These are phyloP conservation scores for Gentiana dahurica DNA, from an alignment of 257 asterid genomes.

Conservation along the genomic window DNA sequence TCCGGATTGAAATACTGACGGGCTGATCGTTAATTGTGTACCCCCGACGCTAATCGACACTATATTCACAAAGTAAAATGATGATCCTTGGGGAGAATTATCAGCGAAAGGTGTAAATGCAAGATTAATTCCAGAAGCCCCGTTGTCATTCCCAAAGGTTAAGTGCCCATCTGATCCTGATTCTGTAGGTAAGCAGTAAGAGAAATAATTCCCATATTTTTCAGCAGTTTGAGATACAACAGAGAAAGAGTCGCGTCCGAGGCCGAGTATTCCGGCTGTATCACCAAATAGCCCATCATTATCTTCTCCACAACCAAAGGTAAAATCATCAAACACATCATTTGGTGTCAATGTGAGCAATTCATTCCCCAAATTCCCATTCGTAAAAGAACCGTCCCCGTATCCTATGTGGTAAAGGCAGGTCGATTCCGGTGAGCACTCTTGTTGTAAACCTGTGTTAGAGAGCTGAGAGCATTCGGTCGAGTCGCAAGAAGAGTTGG, in stretches of 20 bases:
- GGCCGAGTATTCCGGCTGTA: slow-evolving; percentile 54
- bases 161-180: slow-evolving; percentile 53
- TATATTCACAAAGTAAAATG: slow-evolving; percentile 44
- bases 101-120: slow-evolving; percentile 40
- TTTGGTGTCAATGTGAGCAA: slow-evolving; percentile 32
- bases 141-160: slow-evolving; percentile 36
- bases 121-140: slow-evolving; percentile 6
- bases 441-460: slow-evolving; percentile 13
- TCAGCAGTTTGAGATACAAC: slow-evolving; percentile 50
- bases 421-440: slow-evolving; percentile 21
- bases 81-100: slow-evolving; percentile 7
- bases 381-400: slow-evolving; percentile 50
- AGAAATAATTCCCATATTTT: slow-evolving; percentile 50
- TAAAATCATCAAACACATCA: slow-evolving; percentile 34
- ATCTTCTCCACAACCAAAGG: slow-evolving; percentile 72
- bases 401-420: slow-evolving; percentile 50
- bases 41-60: slow-evolving; percentile 40
- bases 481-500: slow-evolving; percentile 39
- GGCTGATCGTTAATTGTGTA: slow-evolving; percentile 23
- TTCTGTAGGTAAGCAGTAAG: slow-evolving; percentile 59
- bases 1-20: slow-evolving; percentile 25
- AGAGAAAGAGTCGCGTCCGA: slow-evolving; percentile 45
- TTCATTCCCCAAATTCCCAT: slow-evolving; percentile 45
- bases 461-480: slow-evolving; percentile 34
- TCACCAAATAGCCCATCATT: slow-evolving; percentile 59